Evolutionary conservation across 208 protist species (phyloP).

Genomic region (Vickermania spadyakhi): DNA sequence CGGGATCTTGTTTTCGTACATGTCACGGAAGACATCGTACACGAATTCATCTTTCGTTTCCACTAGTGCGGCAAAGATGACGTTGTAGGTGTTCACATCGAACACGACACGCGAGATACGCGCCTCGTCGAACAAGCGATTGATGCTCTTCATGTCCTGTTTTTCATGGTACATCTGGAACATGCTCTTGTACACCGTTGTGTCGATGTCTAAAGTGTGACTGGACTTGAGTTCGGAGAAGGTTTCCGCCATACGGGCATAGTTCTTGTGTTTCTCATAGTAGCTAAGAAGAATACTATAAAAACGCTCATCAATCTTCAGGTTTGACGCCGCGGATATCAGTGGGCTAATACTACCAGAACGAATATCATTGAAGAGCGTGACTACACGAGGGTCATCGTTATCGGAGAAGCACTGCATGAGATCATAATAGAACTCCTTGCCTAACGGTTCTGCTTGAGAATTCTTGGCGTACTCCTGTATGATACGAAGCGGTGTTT

Average conservation of each 20-base stretch:
- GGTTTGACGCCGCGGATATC: not conserved
- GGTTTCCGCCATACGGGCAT: conserved; percentile 33
- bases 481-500: conserved; percentile 21
- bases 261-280: conserved; percentile 26
- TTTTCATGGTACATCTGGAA: conserved; percentile 36
- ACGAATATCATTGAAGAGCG: conserved; percentile 44
- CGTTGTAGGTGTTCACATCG: conserved; percentile 67
- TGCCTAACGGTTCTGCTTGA: conserved; percentile 11
- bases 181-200: conserved; percentile 49
- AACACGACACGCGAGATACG: conserved; percentile 49
- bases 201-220: conserved; percentile 37
- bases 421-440: conserved; percentile 42
- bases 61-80: conserved; percentile 57
- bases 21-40: conserved; percentile 73
- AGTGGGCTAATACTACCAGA: conserved; percentile 16
- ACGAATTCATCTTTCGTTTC: conserved; percentile 27
- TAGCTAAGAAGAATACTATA: conserved; percentile 59
- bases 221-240: conserved; percentile 54
- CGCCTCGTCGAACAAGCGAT: conserved; percentile 64
- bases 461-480: conserved; percentile 10
- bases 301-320: not conserved
- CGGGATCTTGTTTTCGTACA: conserved; percentile 53
- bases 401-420: conserved; percentile 33
- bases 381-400: conserved; percentile 30
- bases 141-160: conserved; percentile 20